Conservation (phyloP, 2,329 filamentous ascomycete genomes). For the Cladosporium sp. region DNA sequence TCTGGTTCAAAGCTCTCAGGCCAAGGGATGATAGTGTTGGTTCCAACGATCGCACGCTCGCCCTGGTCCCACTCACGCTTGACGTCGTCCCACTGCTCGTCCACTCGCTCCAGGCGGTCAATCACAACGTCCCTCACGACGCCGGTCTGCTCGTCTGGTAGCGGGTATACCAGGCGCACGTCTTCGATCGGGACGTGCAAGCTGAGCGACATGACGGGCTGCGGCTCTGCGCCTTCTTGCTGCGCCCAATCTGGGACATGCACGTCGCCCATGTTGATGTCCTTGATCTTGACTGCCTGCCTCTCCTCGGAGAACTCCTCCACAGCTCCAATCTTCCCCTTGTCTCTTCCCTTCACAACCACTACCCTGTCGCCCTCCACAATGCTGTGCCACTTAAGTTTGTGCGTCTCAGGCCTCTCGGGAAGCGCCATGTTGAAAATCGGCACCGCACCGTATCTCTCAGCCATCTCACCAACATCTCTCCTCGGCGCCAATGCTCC, state of each 20-base stretch:
- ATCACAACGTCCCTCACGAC: slow-evolving; percentile 68
- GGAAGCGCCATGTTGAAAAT: slow-evolving; percentile 22
- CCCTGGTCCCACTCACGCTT: slow-evolving; percentile 39
- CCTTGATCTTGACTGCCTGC: slow-evolving; percentile 32
- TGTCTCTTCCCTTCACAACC: slow-evolving; percentile 68
- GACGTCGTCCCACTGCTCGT: slow-evolving; percentile 34
- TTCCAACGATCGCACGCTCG: slow-evolving; percentile 57
- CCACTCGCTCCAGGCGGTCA: slow-evolving; percentile 53
- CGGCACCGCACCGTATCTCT: slow-evolving; percentile 50
- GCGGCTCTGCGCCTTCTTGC: slow-evolving; percentile 34
- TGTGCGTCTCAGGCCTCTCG: slow-evolving; percentile 20
- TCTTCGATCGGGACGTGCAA: slow-evolving; percentile 53
- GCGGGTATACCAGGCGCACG: slow-evolving; percentile 74
- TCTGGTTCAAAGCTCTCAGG: slow-evolving; percentile 48
- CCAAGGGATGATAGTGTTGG: slow-evolving; percentile 72
- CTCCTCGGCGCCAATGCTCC: slow-evolving; percentile 72
- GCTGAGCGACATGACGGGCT: slow-evolving; percentile 37
- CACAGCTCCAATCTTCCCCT: slow-evolving; percentile 77
- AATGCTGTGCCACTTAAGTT: slow-evolving; percentile 29
- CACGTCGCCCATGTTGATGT: slow-evolving; percentile 39
- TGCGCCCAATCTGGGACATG: slow-evolving; percentile 37
- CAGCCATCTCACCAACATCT: slow-evolving; percentile 56
- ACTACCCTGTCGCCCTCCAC: slow-evolving; percentile 70
- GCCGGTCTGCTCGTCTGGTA: slow-evolving; percentile 61
- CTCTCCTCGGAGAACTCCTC: slow-evolving; percentile 41